Evolutionary conservation across 352 stramenopile species (phyloP).

Genomic region (Globisporangium paddicum): DNA sequence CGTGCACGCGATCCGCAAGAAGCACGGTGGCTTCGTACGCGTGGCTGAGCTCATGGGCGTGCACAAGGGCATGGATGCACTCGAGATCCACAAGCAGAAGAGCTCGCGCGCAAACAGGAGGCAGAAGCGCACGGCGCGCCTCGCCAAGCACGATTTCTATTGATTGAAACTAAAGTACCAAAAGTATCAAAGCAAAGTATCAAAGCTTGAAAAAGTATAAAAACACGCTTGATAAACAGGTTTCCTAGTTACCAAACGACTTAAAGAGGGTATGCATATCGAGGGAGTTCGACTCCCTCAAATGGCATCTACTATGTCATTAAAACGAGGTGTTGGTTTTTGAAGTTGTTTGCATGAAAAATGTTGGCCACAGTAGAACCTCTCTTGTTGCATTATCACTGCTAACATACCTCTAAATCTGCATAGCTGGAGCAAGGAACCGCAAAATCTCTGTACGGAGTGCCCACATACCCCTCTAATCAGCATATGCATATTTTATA

Average conservation of each 20-base stretch:
- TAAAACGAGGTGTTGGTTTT: too few relatives aligned
- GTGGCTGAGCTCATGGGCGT: slow-evolving; percentile 58
- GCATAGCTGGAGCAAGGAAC: neutral
- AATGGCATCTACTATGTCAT: too few relatives aligned
- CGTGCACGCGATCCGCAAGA: slow-evolving; percentile 76
- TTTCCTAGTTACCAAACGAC: too few relatives aligned
- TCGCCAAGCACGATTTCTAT: slow-evolving; percentile 72
- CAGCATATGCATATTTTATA: neutral
- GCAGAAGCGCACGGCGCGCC: slow-evolving; percentile 42
- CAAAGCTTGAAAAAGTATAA: neutral
- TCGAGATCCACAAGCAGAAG: slow-evolving; percentile 72
- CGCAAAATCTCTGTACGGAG: neutral
- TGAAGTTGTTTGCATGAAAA: too few relatives aligned
- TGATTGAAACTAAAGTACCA: slow-evolving; percentile 16
- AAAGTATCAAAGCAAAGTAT: neutral
- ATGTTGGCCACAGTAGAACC: too few relatives aligned
- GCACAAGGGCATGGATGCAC: slow-evolving; percentile 23
- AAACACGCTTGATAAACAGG: too few relatives aligned
- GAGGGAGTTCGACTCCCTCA: too few relatives aligned
- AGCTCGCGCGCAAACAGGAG: slow-evolving; percentile 55
- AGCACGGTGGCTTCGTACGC: slow-evolving; percentile 66
- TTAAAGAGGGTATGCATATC: too few relatives aligned
- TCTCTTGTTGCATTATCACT: neutral
- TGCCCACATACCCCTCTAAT: neutral
- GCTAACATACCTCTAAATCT: neutral